These are phyloP conservation scores for Metschnikowia cerradonensis DNA, from an alignment of 805 yeast species.

Conservation along the genomic window DNA sequence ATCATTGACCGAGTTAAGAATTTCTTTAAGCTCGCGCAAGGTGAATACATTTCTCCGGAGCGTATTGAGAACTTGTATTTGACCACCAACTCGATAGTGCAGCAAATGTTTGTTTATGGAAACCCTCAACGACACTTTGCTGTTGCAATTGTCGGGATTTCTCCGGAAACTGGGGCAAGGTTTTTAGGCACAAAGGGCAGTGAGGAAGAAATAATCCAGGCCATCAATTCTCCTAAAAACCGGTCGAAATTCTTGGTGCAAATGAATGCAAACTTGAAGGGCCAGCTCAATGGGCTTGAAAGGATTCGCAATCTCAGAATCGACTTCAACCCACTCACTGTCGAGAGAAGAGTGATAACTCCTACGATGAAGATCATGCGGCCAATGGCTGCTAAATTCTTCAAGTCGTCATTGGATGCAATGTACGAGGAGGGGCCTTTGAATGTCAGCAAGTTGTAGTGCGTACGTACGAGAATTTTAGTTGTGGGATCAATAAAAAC, in stretches of 20 bases:
- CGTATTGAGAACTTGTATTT: slow-evolving; percentile 62
- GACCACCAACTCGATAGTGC: slow-evolving; percentile 4
- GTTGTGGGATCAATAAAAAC: background rate
- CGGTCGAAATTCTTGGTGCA: slow-evolving; percentile 29
- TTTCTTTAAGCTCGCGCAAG: slow-evolving; percentile 57
- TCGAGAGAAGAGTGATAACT: slow-evolving; percentile 58
- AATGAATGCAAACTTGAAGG: slow-evolving; percentile 32
- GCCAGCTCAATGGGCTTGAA: slow-evolving; percentile 55
- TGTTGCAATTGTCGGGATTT: slow-evolving; percentile 18
- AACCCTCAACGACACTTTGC: slow-evolving; percentile 7
- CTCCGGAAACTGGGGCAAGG: slow-evolving; percentile 22
- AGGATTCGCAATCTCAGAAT: slow-evolving; percentile 50
- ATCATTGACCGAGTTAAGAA: slow-evolving; percentile 69
- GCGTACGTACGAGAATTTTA: background rate
- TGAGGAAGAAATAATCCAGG: slow-evolving; percentile 19
- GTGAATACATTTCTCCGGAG: slow-evolving; percentile 67
- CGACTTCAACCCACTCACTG: slow-evolving; percentile 54
- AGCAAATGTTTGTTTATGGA: slow-evolving; percentile 13
- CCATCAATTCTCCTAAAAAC: slow-evolving; percentile 24
- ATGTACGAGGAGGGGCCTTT: slow-evolving; percentile 16
- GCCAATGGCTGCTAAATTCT: slow-evolving; percentile 27
- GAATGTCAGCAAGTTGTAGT: slow-evolving; percentile 1
- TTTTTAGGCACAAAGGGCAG: slow-evolving; percentile 1
- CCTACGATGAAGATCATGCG: slow-evolving; percentile 57
- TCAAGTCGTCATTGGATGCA: slow-evolving; percentile 8